Percentiles rank a stretch among this genome's conserved stretches.
phyloP scores from a whole-genome alignment of 768 basidiomycete genomes.

The Fistulinella prunicolor region DNA sequence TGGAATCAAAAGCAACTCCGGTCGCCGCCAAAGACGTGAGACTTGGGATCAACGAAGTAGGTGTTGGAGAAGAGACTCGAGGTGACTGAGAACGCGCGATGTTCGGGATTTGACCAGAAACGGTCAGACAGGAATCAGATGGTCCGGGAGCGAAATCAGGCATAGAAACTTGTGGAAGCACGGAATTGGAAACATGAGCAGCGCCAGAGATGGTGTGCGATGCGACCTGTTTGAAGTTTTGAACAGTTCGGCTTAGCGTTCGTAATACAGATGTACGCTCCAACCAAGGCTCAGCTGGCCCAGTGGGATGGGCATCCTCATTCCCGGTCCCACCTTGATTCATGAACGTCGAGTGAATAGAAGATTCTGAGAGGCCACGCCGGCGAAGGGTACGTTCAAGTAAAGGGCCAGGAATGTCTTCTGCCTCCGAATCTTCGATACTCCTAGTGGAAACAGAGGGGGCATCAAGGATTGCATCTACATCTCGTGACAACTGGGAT shows the following conservation, averaged over 20 bases:
- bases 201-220: slow-evolving; percentile 29
- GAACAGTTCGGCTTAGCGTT: slow-evolving; percentile 52
- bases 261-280: slow-evolving; percentile 50
- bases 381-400: slow-evolving; percentile 66
- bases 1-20: slow-evolving; percentile 21
- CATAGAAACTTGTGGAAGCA: slow-evolving; percentile 8
- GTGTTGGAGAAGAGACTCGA: slow-evolving; percentile 21
- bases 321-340: slow-evolving; percentile 43
- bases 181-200: slow-evolving; percentile 4
- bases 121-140: slow-evolving; percentile 2
- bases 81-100: slow-evolving; percentile 18
- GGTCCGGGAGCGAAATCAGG: slow-evolving; percentile 5
- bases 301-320: neutral
- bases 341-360: slow-evolving; percentile 83
- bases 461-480: slow-evolving; percentile 77
- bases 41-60: slow-evolving; percentile 31
- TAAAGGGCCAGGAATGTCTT: slow-evolving; percentile 49
- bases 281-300: slow-evolving; percentile 30
- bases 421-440: slow-evolving; percentile 38
- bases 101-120: slow-evolving; percentile 5
- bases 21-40: slow-evolving; percentile 36
- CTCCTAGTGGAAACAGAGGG: slow-evolving; percentile 23
- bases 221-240: slow-evolving; percentile 42
- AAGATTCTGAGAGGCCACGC: slow-evolving; percentile 88
- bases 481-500: slow-evolving; percentile 54